phyloP scores from a whole-genome alignment of 192 early-diverging fungal species.

The Coemansia sp. region DNA sequence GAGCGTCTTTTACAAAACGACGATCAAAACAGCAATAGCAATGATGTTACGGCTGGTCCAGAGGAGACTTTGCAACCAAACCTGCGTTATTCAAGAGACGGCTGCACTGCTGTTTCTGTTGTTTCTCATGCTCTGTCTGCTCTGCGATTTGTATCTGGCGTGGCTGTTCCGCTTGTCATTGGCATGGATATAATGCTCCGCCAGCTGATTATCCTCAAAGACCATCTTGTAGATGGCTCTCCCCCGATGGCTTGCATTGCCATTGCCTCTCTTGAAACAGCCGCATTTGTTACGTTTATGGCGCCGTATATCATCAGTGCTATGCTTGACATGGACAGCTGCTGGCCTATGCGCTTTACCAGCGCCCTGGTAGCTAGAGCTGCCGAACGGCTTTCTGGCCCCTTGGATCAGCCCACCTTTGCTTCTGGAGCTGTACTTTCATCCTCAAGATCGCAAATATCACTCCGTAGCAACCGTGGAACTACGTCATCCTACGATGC shows the following conservation, averaged over 20 bases:
- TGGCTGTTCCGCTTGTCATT: conserved; percentile 28
- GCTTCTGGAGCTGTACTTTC: background rate
- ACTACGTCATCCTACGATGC: background rate
- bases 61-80: background rate
- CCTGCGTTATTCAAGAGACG: too few relatives aligned
- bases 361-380: background rate
- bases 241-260: conserved; percentile 35
- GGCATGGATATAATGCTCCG: conserved; percentile 46
- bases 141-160: conserved; percentile 26
- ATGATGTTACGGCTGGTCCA: background rate
- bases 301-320: conserved; percentile 35
- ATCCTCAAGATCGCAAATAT: conserved; percentile 44
- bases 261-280: conserved; percentile 36
- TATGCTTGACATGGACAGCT: conserved; percentile 22
- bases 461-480: conserved; percentile 39
- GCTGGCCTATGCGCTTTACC: conserved; percentile 27
- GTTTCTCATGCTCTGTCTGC: conserved; percentile 4
- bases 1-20: conserved; percentile 17
- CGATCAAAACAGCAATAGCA: background rate
- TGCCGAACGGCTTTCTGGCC: background rate
- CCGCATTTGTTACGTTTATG: conserved; percentile 38
- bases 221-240: conserved; percentile 45
- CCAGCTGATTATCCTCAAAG: conserved; percentile 45
- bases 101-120: background rate
- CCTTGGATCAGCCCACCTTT: background rate